Conservation (phyloP, 2,329 filamentous ascomycete species). For the Fusarium sp. region DNA sequence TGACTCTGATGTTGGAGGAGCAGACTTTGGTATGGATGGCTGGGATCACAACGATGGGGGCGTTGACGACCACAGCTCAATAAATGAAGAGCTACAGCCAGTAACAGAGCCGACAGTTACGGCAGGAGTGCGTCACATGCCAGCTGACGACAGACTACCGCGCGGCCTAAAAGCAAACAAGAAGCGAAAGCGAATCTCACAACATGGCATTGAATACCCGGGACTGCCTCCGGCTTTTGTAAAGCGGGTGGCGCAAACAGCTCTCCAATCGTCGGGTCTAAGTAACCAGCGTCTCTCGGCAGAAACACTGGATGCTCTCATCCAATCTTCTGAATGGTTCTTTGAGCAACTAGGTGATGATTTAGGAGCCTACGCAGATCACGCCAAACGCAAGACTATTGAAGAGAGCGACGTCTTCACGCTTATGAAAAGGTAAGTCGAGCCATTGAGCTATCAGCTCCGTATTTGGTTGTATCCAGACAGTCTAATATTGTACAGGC, state of each 20-base stretch:
- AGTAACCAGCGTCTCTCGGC: constrained; percentile 78
- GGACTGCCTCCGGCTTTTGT: constrained; percentile 80
- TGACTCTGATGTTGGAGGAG: constrained; percentile 41
- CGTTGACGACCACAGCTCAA: constrained; percentile 46
- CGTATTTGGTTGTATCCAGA: constrained; percentile 39
- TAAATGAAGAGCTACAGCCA: constrained; percentile 37
- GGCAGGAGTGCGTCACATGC: constrained; percentile 3
- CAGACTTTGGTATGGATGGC: constrained; percentile 33
- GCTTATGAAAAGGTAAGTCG: constrained; percentile 82
- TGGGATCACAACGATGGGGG: constrained; percentile 37
- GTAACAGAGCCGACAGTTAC: constrained; percentile 24
- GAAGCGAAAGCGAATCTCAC: constrained; percentile 68
- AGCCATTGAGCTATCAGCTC: constrained; percentile 40
- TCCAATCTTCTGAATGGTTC: constrained; percentile 89
- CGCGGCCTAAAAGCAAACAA: constrained; percentile 45
- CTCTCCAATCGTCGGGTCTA: constrained; percentile 74
- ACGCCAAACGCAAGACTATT: constrained; percentile 86
- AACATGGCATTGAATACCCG: constrained; percentile 80
- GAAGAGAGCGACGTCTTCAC: constrained; percentile 87
- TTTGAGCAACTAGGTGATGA: constrained; percentile 90
- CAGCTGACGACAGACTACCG: constrained; percentile 31
- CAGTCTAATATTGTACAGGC: constrained; percentile 66
- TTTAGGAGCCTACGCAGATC: constrained; percentile 81
- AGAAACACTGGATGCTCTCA: constrained; percentile 80
- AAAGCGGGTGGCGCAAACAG: constrained; percentile 78